Evolutionary conservation across 1,139 yeast genomes (phyloP).

Genomic region (Suhomyces taliae): DNA sequence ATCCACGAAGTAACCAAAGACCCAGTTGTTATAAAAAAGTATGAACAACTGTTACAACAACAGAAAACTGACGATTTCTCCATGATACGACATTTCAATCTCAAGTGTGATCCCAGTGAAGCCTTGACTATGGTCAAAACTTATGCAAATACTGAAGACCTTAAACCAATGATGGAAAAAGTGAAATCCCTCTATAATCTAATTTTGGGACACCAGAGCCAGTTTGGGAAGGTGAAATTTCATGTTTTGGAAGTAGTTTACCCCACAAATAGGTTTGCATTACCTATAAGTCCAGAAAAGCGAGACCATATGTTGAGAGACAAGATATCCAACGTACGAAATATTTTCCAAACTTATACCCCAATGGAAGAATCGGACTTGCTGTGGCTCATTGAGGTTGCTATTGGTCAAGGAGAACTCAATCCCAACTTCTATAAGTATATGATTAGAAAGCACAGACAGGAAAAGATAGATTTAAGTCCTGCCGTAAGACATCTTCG

Average conservation of each 20-base stretch:
- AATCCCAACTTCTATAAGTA: conserved; percentile 32
- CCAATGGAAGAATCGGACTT: conserved; percentile 27
- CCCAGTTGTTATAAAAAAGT: conserved; percentile 7
- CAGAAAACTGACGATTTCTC: conserved; percentile 15
- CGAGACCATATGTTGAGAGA: conserved; percentile 27
- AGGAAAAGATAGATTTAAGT: conserved; percentile 15
- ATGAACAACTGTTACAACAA: conserved; percentile 13
- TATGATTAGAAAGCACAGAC: conserved; percentile 24
- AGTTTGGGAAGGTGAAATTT: conserved; percentile 25
- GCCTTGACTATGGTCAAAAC: conserved; percentile 1
- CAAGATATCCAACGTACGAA: conserved; percentile 27
- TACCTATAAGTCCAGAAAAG: conserved; percentile 30
- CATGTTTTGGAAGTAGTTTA: conserved; percentile 35
- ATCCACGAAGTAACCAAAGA: conserved; percentile 30
- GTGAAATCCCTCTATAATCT: conserved; percentile 24
- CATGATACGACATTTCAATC: conserved; percentile 14
- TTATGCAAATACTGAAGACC: conserved; percentile 1
- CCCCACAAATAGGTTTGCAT: conserved; percentile 34
- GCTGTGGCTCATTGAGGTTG: conserved; percentile 18
- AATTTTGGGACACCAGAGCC: conserved; percentile 17
- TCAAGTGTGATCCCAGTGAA: background rate
- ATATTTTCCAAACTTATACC: conserved; percentile 15
- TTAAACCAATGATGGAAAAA: conserved; percentile 13
- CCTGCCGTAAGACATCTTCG: conserved; percentile 22
- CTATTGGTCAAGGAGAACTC: conserved; percentile 15